Evolutionary conservation across 192 early-diverging fungal species (phyloP).

Genomic region (Backusella tuberculispora): DNA sequence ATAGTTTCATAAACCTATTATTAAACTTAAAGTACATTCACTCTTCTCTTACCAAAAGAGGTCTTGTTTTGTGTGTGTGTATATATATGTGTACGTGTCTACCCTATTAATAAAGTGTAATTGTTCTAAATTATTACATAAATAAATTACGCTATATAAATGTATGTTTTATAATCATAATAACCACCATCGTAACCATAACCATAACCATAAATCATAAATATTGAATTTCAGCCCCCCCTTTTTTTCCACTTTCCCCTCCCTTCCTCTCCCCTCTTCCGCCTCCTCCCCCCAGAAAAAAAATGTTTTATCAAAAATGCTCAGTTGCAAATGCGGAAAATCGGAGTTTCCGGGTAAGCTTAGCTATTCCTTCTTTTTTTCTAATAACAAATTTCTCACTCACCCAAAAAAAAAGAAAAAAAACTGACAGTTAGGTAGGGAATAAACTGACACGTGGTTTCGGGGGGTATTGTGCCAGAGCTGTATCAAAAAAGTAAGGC

Average conservation of each 20-base stretch:
- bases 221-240: background rate
- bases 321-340: constrained; percentile 12
- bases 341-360: constrained; percentile 6
- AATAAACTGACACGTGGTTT: too few species aligned
- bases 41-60: too few species aligned
- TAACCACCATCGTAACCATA: too few species aligned
- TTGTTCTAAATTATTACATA: constrained; percentile 12
- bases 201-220: constrained; percentile 3
- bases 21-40: background rate
- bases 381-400: background rate
- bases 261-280: background rate
- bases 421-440: too few species aligned
- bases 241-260: background rate
- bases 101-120: background rate
- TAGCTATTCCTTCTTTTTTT: constrained; percentile 6
- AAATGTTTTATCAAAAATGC: constrained; percentile 4
- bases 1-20: constrained; percentile 8
- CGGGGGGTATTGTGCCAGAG: too few species aligned
- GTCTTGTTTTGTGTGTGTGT: too few species aligned
- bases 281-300: background rate
- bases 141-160: background rate
- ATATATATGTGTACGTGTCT: background rate
- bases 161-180: background rate
- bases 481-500: background rate
- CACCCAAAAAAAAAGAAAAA: too few species aligned